These are phyloP conservation scores for Stylonectria norvegica DNA, from an alignment of 2,329 filamentous ascomycete species.

Conservation along the genomic window DNA sequence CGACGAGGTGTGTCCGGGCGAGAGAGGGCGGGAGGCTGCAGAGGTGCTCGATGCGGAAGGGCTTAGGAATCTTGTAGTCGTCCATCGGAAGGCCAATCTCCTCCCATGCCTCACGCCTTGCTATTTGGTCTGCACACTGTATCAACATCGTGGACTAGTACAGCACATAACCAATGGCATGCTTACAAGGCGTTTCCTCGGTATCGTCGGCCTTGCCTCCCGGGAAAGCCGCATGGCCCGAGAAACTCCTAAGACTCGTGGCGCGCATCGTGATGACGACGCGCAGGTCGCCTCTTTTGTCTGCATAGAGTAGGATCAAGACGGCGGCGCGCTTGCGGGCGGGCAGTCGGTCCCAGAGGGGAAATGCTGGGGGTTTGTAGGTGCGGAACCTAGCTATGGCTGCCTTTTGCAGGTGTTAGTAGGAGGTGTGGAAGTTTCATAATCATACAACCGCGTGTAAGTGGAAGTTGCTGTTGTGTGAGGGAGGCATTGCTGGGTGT, in stretches of 20 bases:
- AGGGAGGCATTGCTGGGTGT: constrained; percentile 5
- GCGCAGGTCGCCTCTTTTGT: constrained; percentile 72
- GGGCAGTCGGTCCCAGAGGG: constrained; percentile 60
- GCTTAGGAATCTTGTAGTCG: constrained; percentile 64
- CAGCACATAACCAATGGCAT: neutral
- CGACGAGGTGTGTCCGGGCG: constrained; percentile 69
- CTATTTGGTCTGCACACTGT: constrained; percentile 65
- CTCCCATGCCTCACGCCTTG: constrained; percentile 84
- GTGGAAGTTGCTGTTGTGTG: constrained; percentile 1
- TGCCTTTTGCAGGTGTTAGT: constrained; percentile 40
- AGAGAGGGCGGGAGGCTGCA: constrained; percentile 77
- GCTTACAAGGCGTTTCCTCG: constrained; percentile 58
- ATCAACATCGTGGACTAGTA: too few relatives aligned
- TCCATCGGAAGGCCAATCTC: constrained; percentile 84
- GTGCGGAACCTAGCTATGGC: constrained; percentile 59
- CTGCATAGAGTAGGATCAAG: constrained; percentile 82
- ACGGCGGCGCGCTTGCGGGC: constrained; percentile 76
- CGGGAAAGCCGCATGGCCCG: constrained; percentile 84
- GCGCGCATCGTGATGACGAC: constrained; percentile 68
- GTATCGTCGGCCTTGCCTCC: constrained; percentile 66
- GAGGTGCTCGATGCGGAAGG: constrained; percentile 83
- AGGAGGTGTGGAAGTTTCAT: too few relatives aligned
- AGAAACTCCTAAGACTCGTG: constrained; percentile 61
- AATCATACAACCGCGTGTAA: constrained; percentile 5
- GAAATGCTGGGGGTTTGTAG: constrained; percentile 58